Percentiles rank a stretch among this genome's conserved stretches.
These are phyloP conservation scores for Cercospora citrullina DNA, from an alignment of 2,329 filamentous ascomycete genomes.

Conservation along the genomic window DNA sequence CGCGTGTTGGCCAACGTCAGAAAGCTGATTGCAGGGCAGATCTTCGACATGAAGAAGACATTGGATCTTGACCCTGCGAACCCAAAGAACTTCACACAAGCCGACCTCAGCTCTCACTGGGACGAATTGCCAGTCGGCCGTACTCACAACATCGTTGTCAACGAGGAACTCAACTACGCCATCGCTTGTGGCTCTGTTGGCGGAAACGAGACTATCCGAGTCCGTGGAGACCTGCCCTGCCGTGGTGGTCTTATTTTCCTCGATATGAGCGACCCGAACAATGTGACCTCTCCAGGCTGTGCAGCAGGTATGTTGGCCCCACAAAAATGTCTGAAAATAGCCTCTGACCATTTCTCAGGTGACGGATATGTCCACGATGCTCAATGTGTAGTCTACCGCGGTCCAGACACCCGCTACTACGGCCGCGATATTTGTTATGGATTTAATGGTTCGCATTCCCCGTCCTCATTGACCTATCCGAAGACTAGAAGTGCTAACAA, in stretches of 20 bases:
- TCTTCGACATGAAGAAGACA: conserved; percentile 63
- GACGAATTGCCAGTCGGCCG: conserved; percentile 16
- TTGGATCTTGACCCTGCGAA: conserved; percentile 48
- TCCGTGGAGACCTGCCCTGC: conserved; percentile 39
- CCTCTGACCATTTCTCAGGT: background rate
- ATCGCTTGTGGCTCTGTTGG: conserved; percentile 26
- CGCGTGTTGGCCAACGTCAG: background rate
- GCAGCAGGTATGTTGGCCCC: conserved; percentile 33
- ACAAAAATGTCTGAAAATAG: conserved; percentile 20
- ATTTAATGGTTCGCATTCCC: conserved; percentile 45
- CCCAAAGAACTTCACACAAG: conserved; percentile 47
- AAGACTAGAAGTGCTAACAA: background rate
- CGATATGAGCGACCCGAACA: conserved; percentile 53
- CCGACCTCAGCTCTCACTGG: conserved; percentile 22
- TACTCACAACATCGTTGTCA: conserved; percentile 56
- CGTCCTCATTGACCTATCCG: background rate
- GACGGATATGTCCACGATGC: conserved; percentile 61
- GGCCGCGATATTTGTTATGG: conserved; percentile 54
- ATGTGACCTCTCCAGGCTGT: conserved; percentile 53
- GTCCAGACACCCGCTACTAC: conserved; percentile 48
- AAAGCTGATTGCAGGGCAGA: conserved; percentile 24
- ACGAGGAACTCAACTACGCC: conserved; percentile 52
- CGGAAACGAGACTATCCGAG: conserved; percentile 26
- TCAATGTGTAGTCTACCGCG: conserved; percentile 53
- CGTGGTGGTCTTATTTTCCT: conserved; percentile 56